Conservation (phyloP, 2,329 filamentous ascomycete species). For the Verticillium tricorpus region DNA sequence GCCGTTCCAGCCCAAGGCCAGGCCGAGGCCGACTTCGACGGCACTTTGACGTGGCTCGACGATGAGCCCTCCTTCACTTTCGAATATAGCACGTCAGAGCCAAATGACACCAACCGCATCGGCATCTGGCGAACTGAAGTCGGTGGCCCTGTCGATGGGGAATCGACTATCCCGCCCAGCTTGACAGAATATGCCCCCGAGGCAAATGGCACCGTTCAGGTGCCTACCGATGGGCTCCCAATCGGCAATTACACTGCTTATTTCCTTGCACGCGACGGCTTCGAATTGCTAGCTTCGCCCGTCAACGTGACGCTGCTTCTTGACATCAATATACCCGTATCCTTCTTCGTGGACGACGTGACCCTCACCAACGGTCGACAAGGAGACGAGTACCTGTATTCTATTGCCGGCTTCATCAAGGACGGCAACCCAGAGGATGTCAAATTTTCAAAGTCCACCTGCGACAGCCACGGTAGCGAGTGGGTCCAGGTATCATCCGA, state of each 20-base stretch:
- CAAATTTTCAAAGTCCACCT: slow-evolving; percentile 19
- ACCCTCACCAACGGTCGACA: slow-evolving; percentile 29
- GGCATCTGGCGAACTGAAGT: slow-evolving; percentile 25
- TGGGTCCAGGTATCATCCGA: slow-evolving; percentile 28
- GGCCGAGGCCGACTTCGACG: not conserved
- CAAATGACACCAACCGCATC: slow-evolving; percentile 30
- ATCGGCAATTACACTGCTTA: slow-evolving; percentile 28
- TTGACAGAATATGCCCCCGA: slow-evolving; percentile 26
- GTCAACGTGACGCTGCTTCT: slow-evolving; percentile 21
- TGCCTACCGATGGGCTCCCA: slow-evolving; percentile 18
- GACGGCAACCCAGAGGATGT: slow-evolving; percentile 17
- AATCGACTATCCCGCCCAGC: slow-evolving; percentile 20
- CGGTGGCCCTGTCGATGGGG: slow-evolving; percentile 26
- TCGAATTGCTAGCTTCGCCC: slow-evolving; percentile 28
- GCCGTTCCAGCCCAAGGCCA: not conserved
- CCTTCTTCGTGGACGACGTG: slow-evolving; percentile 17
- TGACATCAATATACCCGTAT: slow-evolving; percentile 16
- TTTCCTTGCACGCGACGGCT: slow-evolving; percentile 28
- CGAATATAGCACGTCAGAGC: slow-evolving; percentile 23
- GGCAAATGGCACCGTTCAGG: slow-evolving; percentile 18
- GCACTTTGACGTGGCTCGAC: not conserved
- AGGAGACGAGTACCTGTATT: slow-evolving; percentile 25
- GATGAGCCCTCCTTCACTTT: slow-evolving; percentile 22
- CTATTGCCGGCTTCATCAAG: slow-evolving; percentile 25
- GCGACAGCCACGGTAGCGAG: slow-evolving; percentile 10